These are phyloP conservation scores for Aphanomyces astaci DNA, from an alignment of 352 stramenopile genomes.

Conservation along the genomic window DNA sequence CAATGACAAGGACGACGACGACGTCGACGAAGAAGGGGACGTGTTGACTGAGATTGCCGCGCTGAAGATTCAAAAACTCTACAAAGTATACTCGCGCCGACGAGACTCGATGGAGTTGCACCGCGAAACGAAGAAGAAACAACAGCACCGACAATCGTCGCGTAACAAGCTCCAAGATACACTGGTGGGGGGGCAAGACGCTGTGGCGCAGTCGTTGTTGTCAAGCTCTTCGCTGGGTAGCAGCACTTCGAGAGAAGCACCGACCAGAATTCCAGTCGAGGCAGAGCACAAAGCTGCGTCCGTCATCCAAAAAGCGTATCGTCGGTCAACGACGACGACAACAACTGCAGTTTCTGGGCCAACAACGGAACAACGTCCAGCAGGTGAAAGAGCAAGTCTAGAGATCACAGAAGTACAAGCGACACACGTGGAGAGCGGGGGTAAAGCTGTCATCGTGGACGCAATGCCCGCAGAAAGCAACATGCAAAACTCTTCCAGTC, in stretches of 20 bases:
- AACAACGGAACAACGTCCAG: too few species aligned
- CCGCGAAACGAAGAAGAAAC: not conserved
- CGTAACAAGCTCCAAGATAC: not conserved
- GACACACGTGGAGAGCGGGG: too few species aligned
- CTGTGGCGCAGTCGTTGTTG: not conserved
- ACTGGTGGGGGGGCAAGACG: not conserved
- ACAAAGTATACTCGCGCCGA: conserved; percentile 6
- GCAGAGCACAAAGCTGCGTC: not conserved
- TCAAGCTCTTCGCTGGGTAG: not conserved
- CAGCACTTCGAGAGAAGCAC: not conserved
- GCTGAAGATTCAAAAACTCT: conserved; percentile 11
- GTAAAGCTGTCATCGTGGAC: too few species aligned
- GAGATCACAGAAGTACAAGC: too few species aligned
- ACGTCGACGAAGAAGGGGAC: not conserved
- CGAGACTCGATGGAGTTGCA: conserved; percentile 16
- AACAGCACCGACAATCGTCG: not conserved
- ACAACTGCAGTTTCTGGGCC: too few species aligned
- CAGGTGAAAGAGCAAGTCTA: too few species aligned
- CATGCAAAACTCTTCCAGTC: too few species aligned
- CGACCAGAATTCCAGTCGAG: not conserved
- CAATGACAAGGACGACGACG: not conserved
- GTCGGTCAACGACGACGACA: not conserved
- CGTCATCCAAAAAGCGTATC: not conserved
- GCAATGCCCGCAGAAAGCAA: too few species aligned
- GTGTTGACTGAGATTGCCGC: not conserved